Evolutionary conservation across 805 yeast genomes (phyloP).

Genomic region (Starmera caribaea): DNA sequence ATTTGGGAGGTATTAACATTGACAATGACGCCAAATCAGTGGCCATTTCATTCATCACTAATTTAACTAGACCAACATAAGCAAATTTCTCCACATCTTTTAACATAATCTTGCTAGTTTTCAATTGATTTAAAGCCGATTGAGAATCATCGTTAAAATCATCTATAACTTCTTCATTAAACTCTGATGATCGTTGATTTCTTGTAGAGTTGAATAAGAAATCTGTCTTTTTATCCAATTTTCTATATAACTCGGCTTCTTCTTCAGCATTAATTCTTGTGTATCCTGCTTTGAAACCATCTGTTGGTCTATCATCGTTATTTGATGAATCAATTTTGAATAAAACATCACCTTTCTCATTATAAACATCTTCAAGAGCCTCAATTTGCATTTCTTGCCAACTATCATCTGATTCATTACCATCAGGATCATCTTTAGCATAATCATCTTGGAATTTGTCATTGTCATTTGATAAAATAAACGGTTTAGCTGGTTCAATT

Average conservation of each 20-base stretch:
- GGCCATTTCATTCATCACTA: conserved; percentile 74
- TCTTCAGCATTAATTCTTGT: conserved; percentile 84
- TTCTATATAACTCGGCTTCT: conserved; percentile 65
- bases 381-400: conserved; percentile 90
- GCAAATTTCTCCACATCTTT: conserved; percentile 84
- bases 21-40: conserved; percentile 55
- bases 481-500: no score
- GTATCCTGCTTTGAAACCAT: conserved; percentile 52
- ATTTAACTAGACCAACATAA: conserved; percentile 75
- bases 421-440: no score
- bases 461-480: no score
- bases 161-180: conserved; percentile 25
- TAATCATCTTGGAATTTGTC: no score
- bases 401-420: conserved; percentile 29
- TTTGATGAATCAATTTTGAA: conserved; percentile 16
- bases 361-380: conserved; percentile 67
- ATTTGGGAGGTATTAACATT: conserved; percentile 35
- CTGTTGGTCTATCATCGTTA: conserved; percentile 12
- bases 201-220: conserved; percentile 30
- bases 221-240: conserved; percentile 45
- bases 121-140: conserved; percentile 55
- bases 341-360: conserved; percentile 63
- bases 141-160: conserved; percentile 19
- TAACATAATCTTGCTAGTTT: conserved; percentile 71
- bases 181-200: conserved; percentile 4